A percentile compares a stretch with the other conserved stretches of the same genome.
Conservation (phyloP, 1,284 basidiomycete species). For the Chiua sp. region DNA sequence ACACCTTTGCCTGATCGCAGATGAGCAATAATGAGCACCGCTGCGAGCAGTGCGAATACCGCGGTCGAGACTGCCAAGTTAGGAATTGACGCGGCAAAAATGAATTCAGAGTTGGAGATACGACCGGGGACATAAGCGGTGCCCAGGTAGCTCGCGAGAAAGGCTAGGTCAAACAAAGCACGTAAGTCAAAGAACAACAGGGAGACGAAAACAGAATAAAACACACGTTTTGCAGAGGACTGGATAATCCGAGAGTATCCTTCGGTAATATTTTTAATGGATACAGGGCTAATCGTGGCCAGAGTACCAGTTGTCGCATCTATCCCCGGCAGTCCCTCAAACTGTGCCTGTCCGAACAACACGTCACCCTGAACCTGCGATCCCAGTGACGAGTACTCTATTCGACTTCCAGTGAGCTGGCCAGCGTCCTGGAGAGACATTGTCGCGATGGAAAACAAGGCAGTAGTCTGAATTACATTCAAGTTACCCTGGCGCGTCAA, state of each 20-base stretch:
- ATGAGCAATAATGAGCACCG: conserved; percentile 22
- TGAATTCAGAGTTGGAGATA: conserved; percentile 23
- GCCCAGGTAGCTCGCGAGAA: conserved; percentile 25
- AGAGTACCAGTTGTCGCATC: neutral
- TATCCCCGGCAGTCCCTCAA: neutral
- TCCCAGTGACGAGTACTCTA: conserved; percentile 6
- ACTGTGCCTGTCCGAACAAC: conserved; percentile 24
- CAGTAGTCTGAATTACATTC: conserved; percentile 23
- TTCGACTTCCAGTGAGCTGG: neutral
- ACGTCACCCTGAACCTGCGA: conserved; percentile 20
- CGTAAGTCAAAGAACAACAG: no score
- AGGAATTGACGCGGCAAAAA: conserved; percentile 32
- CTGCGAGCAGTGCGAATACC: conserved; percentile 25
- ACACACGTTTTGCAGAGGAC: conserved; percentile 28
- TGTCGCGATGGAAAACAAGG: conserved; percentile 25
- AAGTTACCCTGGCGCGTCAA: conserved; percentile 31
- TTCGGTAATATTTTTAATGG: conserved; percentile 21
- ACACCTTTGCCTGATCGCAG: conserved; percentile 24
- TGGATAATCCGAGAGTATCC: conserved; percentile 25
- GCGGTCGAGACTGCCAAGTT: conserved; percentile 28
- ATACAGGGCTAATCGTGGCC: conserved; percentile 6
- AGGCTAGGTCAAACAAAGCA: neutral
- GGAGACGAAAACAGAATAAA: no score
- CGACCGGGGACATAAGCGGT: conserved; percentile 35
- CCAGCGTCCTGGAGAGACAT: conserved; percentile 12